Percentiles rank a stretch among this genome's conserved stretches.
Evolutionary conservation across 2,329 filamentous ascomycete genomes (phyloP).

Genomic region (Aspergillus brasiliensis): DNA sequence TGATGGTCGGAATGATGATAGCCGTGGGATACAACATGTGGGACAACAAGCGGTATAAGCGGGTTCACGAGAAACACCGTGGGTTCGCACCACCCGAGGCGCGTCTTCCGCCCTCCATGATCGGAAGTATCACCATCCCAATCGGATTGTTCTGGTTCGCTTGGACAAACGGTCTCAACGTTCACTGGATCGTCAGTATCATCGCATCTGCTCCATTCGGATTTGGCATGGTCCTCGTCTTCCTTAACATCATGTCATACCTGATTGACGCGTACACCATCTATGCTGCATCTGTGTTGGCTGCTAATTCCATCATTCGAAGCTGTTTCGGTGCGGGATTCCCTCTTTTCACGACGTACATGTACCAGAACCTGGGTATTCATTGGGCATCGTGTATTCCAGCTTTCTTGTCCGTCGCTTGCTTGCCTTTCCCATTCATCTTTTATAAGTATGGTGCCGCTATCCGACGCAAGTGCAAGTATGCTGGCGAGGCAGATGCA

Average conservation of each 20-base stretch:
- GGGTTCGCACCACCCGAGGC: constrained; percentile 31
- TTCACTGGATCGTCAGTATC: constrained; percentile 37
- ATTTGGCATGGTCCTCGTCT: constrained; percentile 38
- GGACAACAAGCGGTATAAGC: constrained; percentile 31
- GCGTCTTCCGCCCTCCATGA: constrained; percentile 29
- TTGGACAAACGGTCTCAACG: constrained; percentile 39
- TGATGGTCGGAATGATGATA: constrained; percentile 34
- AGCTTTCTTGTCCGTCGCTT: constrained; percentile 41
- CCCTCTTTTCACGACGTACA: constrained; percentile 44
- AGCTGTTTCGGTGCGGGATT: constrained; percentile 46
- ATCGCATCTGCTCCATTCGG: constrained; percentile 35
- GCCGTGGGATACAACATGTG: constrained; percentile 27
- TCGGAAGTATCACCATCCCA: constrained; percentile 29
- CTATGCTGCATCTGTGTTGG: constrained; percentile 39
- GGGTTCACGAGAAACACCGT: constrained; percentile 17
- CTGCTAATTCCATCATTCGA: constrained; percentile 46
- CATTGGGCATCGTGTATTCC: constrained; percentile 46
- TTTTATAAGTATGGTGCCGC: constrained; percentile 41
- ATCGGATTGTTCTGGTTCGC: constrained; percentile 37
- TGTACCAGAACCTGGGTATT: constrained; percentile 45
- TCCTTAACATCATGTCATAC: constrained; percentile 38
- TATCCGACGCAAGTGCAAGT: constrained; percentile 41
- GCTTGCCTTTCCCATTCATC: constrained; percentile 40
- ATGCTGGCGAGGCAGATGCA: constrained; percentile 33
- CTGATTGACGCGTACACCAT: constrained; percentile 41